These are phyloP conservation scores for Populus simonii DNA, from an alignment of 345 rosid genomes.

Conservation along the genomic window DNA sequence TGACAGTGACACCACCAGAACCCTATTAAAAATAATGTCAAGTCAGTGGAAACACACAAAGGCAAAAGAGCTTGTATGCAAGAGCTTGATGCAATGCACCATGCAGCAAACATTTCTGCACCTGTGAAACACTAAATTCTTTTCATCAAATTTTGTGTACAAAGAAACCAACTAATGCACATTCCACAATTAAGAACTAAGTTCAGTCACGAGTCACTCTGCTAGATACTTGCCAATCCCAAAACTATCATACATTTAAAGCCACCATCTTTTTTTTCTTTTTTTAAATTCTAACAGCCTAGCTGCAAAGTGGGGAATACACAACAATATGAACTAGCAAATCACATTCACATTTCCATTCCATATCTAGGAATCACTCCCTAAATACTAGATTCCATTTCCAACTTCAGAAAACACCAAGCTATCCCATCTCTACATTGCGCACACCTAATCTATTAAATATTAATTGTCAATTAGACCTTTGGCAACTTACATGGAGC, in stretches of 20 bases:
- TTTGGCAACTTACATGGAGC: neutral
- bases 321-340: neutral
- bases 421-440: neutral
- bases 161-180: neutral
- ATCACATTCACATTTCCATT: neutral
- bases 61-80: neutral
- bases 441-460: neutral
- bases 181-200: neutral
- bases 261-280: neutral
- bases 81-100: neutral
- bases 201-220: neutral
- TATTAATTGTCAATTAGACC: neutral
- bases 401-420: neutral
- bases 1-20: conserved; percentile 10
- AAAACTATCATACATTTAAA: neutral
- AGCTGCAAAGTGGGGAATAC: neutral
- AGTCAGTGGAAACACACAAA: neutral
- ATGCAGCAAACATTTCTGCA: too few relatives aligned
- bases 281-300: neutral
- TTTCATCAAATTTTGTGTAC: neutral
- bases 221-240: neutral
- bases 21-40: neutral
- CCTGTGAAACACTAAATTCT: neutral
- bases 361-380: neutral
- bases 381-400: neutral